A percentile compares a stretch with the other conserved stretches of the same genome.
Conservation (phyloP, 805 yeast genomes). For the Yarrowia sp. region DNA sequence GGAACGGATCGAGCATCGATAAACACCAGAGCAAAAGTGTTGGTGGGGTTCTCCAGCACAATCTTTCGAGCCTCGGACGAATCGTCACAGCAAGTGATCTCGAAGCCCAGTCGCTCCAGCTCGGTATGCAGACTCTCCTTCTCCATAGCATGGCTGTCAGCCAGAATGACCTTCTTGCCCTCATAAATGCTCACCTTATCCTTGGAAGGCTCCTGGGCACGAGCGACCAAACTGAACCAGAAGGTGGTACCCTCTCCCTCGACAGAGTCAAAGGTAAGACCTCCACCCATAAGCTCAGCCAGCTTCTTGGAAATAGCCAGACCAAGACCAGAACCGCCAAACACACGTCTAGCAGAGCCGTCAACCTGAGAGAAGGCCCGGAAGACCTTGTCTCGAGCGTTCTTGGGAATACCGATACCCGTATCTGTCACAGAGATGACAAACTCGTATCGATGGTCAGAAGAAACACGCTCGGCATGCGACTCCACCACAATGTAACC, state of each 20-base stretch:
- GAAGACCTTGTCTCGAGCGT: conserved; percentile 56
- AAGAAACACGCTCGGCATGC: conserved; percentile 47
- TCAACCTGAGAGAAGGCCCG: conserved; percentile 65
- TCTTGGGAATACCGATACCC: conserved; percentile 61
- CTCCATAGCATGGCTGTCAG: conserved; percentile 50
- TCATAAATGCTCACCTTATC: conserved; percentile 41
- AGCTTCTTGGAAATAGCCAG: conserved; percentile 58
- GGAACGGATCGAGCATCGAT: conserved; percentile 41
- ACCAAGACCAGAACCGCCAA: conserved; percentile 63
- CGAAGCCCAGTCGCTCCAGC: conserved; percentile 51
- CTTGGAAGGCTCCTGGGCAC: conserved; percentile 46
- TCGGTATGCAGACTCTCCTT: conserved; percentile 50
- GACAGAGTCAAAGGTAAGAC: conserved; percentile 55
- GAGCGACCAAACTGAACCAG: conserved; percentile 52
- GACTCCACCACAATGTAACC: conserved; percentile 56
- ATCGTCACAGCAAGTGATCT: conserved; percentile 46
- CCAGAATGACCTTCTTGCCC: conserved; percentile 49
- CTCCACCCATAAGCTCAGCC: conserved; percentile 59
- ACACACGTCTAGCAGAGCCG: conserved; percentile 58
- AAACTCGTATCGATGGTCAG: conserved; percentile 53
- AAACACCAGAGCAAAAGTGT: conserved; percentile 43
- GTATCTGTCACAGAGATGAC: conserved; percentile 56
- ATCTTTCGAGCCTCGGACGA: conserved; percentile 43
- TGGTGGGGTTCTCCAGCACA: conserved; percentile 39
- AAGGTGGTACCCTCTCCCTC: conserved; percentile 60